Evolutionary conservation across 805 yeast species (phyloP).

Genomic region (Schizosaccharomyces lindneri): DNA sequence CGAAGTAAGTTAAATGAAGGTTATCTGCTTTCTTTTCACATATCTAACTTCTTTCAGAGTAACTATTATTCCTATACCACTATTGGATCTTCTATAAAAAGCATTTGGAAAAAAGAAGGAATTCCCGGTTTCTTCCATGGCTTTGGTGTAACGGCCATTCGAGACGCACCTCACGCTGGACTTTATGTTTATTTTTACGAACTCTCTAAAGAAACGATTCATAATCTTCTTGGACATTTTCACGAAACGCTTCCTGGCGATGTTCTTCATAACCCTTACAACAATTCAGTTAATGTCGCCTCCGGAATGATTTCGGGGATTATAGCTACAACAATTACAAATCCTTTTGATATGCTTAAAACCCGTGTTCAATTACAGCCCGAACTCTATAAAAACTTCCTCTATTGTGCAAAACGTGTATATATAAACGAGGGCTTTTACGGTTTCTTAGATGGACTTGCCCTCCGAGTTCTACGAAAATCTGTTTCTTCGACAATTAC

Average conservation of each 20-base stretch:
- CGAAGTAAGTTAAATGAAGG: not conserved
- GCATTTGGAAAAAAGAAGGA: constrained; percentile 30
- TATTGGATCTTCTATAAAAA: constrained; percentile 30
- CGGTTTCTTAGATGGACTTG: constrained; percentile 59
- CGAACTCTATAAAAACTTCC: constrained; percentile 18
- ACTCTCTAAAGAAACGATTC: constrained; percentile 30
- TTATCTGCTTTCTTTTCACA: not conserved
- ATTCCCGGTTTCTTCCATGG: constrained; percentile 61
- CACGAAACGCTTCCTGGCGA: not conserved
- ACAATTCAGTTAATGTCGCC: constrained; percentile 35
- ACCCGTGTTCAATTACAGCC: constrained; percentile 70
- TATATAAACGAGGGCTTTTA: constrained; percentile 22
- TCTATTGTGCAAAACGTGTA: constrained; percentile 17
- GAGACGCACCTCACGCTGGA: constrained; percentile 96
- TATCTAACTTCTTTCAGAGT: constrained; percentile 19
- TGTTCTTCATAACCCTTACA: constrained; percentile 14
- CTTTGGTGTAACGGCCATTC: constrained; percentile 55
- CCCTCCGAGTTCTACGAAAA: constrained; percentile 59
- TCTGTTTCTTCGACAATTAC: constrained; percentile 84
- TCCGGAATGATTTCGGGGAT: constrained; percentile 66
- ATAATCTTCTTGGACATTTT: constrained; percentile 6
- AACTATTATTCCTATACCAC: constrained; percentile 38
- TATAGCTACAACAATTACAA: constrained; percentile 61
- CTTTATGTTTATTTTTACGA: constrained; percentile 71
- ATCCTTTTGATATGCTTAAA: constrained; percentile 85